Evolutionary conservation across 1,139 yeast species (phyloP).

Genomic region (Taphrina populina): DNA sequence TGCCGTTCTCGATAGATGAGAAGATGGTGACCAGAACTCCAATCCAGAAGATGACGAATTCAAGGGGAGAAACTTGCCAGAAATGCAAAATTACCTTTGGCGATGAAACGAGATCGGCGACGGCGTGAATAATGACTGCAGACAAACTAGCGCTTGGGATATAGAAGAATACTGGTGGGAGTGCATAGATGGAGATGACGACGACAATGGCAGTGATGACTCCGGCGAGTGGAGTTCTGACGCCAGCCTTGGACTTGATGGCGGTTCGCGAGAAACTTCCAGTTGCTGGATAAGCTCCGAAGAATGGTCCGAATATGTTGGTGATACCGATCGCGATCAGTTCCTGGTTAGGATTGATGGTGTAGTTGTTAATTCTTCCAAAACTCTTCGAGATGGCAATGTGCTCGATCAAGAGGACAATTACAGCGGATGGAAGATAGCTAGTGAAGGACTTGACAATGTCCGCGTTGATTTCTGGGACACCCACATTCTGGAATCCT

Average conservation of each 20-base stretch:
- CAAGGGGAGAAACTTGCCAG: constrained; percentile 75
- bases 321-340: constrained; percentile 91
- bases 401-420: constrained; percentile 81
- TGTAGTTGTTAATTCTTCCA: constrained; percentile 88
- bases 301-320: constrained; percentile 85
- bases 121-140: constrained; percentile 95
- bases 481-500: constrained; percentile 76
- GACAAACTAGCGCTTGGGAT: constrained; percentile 85
- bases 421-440: constrained; percentile 80
- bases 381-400: constrained; percentile 91
- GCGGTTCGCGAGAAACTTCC: constrained; percentile 96
- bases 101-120: constrained; percentile 75
- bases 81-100: constrained; percentile 70
- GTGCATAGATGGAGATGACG: constrained; percentile 75
- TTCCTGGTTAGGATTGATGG: constrained; percentile 89
- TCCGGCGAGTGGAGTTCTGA: constrained; percentile 91
- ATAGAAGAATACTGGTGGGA: constrained; percentile 79
- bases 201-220: constrained; percentile 87
- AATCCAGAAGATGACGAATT: constrained; percentile 69
- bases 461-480: constrained; percentile 64
- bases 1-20: constrained; percentile 79
- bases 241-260: constrained; percentile 91
- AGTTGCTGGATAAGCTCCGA: constrained; percentile 92
- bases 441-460: constrained; percentile 62
- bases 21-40: constrained; percentile 80